Percentiles rank a stretch among this genome's conserved stretches.
phyloP scores from a whole-genome alignment of 2,329 filamentous ascomycete genomes.

The Zymoseptoria ardabiliae region DNA sequence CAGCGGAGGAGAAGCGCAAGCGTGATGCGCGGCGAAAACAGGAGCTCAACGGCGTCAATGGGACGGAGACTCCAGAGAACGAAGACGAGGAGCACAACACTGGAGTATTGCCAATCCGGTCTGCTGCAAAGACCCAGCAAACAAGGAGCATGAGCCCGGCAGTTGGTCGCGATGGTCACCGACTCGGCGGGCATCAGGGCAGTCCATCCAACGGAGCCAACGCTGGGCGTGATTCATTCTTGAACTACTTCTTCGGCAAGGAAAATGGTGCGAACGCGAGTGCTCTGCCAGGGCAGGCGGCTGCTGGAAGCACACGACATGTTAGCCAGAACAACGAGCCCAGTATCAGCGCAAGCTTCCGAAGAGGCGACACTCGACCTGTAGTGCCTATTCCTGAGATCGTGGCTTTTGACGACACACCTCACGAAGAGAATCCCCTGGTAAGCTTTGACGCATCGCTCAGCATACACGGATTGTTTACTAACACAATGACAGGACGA shows the following conservation, averaged over 20 bases:
- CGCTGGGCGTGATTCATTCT: constrained; percentile 74
- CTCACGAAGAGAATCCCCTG: constrained; percentile 21
- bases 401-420: constrained; percentile 49
- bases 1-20: constrained; percentile 78
- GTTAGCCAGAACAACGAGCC: constrained; percentile 73
- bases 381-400: constrained; percentile 18
- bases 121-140: constrained; percentile 40
- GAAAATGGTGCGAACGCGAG: constrained; percentile 55
- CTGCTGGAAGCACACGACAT: constrained; percentile 50
- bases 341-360: constrained; percentile 75
- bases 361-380: constrained; percentile 56
- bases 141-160: constrained; percentile 77
- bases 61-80: constrained; percentile 58
- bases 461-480: not conserved
- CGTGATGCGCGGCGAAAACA: constrained; percentile 76
- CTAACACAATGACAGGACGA: constrained; percentile 18
- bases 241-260: constrained; percentile 99
- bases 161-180: constrained; percentile 46
- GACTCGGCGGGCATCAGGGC: constrained; percentile 16
- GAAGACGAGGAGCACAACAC: constrained; percentile 50
- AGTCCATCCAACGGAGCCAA: constrained; percentile 8
- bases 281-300: constrained; percentile 28
- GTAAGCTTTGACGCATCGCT: constrained; percentile 12
- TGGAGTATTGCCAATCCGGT: constrained; percentile 47
- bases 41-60: constrained; percentile 71